Conservation (phyloP, 148 eudicot genomes). For the Nepenthes mirabilis region DNA sequence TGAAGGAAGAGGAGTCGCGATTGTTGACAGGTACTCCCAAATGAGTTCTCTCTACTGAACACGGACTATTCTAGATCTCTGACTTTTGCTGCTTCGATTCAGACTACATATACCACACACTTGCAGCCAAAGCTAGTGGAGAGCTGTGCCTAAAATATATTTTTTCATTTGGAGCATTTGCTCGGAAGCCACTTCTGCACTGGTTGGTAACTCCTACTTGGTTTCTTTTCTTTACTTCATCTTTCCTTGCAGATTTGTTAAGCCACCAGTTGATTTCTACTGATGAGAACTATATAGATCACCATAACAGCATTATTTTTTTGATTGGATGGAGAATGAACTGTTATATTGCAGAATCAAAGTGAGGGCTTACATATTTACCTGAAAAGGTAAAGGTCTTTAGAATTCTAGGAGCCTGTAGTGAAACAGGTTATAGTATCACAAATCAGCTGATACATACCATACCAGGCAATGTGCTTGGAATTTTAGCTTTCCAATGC, state of each 20-base stretch:
- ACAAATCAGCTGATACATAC: no score
- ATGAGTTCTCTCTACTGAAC: background rate
- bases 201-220: conserved; percentile 27
- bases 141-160: conserved; percentile 86
- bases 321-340: no score
- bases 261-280: background rate
- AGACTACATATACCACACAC: conserved; percentile 93
- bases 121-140: conserved; percentile 95
- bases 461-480: no score
- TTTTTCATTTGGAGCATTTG: conserved; percentile 89
- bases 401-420: no score
- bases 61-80: background rate
- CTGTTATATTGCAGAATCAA: no score
- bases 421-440: no score
- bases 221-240: background rate
- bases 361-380: no score
- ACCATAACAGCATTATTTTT: no score
- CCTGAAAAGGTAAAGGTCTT: no score
- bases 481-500: no score
- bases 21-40: conserved; percentile 50
- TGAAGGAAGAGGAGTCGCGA: conserved; percentile 59
- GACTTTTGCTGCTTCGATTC: conserved; percentile 1
- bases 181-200: conserved; percentile 68
- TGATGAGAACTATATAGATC: no score
- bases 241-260: background rate